phyloP scores from a whole-genome alignment of 1,284 basidiomycete genomes.

The Phaffia rhodozyma region DNA sequence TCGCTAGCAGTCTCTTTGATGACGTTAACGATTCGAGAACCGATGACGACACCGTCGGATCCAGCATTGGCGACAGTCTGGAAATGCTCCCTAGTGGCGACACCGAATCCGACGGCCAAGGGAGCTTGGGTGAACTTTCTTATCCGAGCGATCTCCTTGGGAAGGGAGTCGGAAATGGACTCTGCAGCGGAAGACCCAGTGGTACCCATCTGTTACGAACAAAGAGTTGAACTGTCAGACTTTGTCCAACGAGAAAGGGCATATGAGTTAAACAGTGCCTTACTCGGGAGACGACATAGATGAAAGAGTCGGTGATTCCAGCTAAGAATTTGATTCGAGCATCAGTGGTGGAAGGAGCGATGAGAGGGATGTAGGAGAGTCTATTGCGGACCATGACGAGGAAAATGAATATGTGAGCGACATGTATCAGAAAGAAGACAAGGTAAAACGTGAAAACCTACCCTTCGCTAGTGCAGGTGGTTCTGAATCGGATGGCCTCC shows the following conservation, averaged over 20 bases:
- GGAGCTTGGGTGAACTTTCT: conserved; percentile 63
- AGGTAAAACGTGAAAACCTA: conserved; percentile 37
- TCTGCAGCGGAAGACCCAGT: conserved; percentile 77
- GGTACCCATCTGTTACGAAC: conserved; percentile 69
- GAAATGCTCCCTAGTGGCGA: conserved; percentile 85
- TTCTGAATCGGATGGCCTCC: conserved; percentile 81
- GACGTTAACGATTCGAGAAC: conserved; percentile 69
- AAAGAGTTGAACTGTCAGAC: background rate
- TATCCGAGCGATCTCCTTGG: conserved; percentile 62
- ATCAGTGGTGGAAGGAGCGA: conserved; percentile 85
- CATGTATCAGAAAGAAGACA: background rate
- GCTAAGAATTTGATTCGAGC: conserved; percentile 81
- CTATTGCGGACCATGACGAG: conserved; percentile 38
- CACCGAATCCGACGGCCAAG: conserved; percentile 91
- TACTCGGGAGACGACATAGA: conserved; percentile 90
- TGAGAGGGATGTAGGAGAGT: conserved; percentile 89
- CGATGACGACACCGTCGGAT: conserved; percentile 90
- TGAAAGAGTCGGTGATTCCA: conserved; percentile 89
- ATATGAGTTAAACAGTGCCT: conserved; percentile 17
- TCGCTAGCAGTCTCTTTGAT: conserved; percentile 50
- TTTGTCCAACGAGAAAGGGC: background rate
- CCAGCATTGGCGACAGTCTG: conserved; percentile 71
- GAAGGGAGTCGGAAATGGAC: conserved; percentile 60
- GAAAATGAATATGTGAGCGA: background rate
- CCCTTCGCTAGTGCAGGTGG: conserved; percentile 70